Base-by-base conservation (phyloP, 73 alveolate genomes). In the Stentor roeselii region DNA sequence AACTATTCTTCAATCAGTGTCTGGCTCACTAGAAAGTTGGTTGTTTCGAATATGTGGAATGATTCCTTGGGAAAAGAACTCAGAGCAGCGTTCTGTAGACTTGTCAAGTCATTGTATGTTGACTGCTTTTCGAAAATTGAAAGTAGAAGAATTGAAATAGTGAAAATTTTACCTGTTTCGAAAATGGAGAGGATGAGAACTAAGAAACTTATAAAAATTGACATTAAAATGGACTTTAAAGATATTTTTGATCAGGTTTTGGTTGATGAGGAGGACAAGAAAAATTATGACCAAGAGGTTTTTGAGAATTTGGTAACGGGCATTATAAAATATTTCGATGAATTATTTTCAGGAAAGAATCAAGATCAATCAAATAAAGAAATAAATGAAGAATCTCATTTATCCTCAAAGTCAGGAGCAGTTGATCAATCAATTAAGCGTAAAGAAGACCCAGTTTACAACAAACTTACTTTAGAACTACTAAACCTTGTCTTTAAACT, bases 81-180 rank as follows among this genome's bases (percentile, higher is more conserved):
- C 21, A 76, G 84, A 35, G 84, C 84, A 1, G 67, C 82, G 0
- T 76, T 76, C 34, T 14, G 75, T 2, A 34, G 59, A 1, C 67
- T 76, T 15, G 21, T 76, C 15, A 14, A 21, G n/a, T 27, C 60
- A 30, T 36, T 76, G 21, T 35, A 76, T 76, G 39, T 76, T 36
- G 84, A 76, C 39, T 27, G 60, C 6, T 37, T 27, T 39, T 36
- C 84, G 1, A 76, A 40, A 2, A 21, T 21, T 27, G 80, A 67
- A 32, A 11, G 27, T 27, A 67, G 11, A 67, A n/a, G 37, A 1
- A 21, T 32, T 67, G 80, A 67, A 32, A 21, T 34, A 2, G 34
- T 67, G 21, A 67, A 67, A 67, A 40, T 67, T 11, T 21, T 85
- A 15, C 21, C 27, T 50, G 21, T 50, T 50, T 6, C 6, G 30